Conservation (phyloP, 2,329 filamentous ascomycete genomes). For the Trichoderma sp. region DNA sequence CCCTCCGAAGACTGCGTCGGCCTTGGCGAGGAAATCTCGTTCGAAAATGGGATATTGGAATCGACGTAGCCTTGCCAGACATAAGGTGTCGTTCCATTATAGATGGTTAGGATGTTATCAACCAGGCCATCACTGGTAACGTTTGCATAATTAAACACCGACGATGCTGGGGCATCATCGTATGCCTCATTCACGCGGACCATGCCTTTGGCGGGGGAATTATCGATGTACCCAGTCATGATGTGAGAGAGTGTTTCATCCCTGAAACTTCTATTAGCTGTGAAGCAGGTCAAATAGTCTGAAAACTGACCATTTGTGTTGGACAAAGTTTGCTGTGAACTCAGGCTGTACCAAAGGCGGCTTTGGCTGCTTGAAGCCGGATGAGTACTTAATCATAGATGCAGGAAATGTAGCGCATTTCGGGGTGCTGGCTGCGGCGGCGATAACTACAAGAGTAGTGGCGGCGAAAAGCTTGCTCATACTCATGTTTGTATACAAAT, state of each 20-base stretch:
- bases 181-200: constrained; percentile 39
- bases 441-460: not conserved
- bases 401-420: constrained; percentile 33
- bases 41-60: constrained; percentile 41
- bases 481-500: not conserved
- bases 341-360: constrained; percentile 38
- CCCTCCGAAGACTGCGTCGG: constrained; percentile 32
- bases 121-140: constrained; percentile 39
- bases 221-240: constrained; percentile 39
- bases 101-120: constrained; percentile 40
- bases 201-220: constrained; percentile 35
- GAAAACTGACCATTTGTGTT: constrained; percentile 42
- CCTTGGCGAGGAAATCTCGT: constrained; percentile 33
- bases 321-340: constrained; percentile 39
- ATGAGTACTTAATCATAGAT: constrained; percentile 36
- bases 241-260: constrained; percentile 44
- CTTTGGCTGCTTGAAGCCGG: constrained; percentile 37
- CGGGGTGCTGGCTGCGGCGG: not conserved
- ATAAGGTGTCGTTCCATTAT: constrained; percentile 26
- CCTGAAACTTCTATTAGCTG: constrained; percentile 29
- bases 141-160: constrained; percentile 41
- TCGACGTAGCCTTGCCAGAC: constrained; percentile 41
- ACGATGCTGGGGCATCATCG: constrained; percentile 35
- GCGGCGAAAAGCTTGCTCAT: not conserved
- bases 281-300: fast-evolving